Base-by-base conservation (phyloP, 1,284 basidiomycete genomes). In the Termitomyces sp. region DNA sequence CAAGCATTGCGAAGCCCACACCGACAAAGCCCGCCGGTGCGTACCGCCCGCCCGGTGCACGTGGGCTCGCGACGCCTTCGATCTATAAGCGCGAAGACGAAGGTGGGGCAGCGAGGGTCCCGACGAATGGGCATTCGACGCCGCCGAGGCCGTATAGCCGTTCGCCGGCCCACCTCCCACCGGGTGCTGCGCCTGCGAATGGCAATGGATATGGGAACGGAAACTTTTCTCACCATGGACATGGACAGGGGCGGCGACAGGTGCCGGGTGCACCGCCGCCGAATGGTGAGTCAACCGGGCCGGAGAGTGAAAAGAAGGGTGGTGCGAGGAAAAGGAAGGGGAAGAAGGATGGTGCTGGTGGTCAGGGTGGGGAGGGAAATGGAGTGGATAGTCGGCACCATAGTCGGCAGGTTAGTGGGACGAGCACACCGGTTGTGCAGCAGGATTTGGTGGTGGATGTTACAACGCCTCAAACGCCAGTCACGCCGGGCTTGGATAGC, bases 11-110 rank as follows among this genome's bases (percentile, higher is more conserved):
- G 58, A 76, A 81, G 67, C 76, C 81, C 2, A 70, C 74, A 1
- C 70, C 79, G 1, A 61, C 82, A 17, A 90, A 86, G 65, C 79
- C 87, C 0, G 82, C 85, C 0, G 93, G 92, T 17, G 83, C 94
- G 0, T 97, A 98, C 69, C 81, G 94, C 2, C 94, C 94, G 0
- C 94, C 94, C 5, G 93, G 94, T 28, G 94, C 95, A 1, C 82
- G 96, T 2, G 95, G 95, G 0, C 78, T 87, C 1, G 82, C 86
- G 38, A 93, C 93, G 0, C 92, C 94, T 0, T 78, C 84, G 10
- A 88, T 90, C 38, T 98, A 88, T 76, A 92, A 89, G 70, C 82
- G 93, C 13, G 90, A 94, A 65, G 94, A 96, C 59, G 91, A 93
- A 63, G 88, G 88, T 36, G 82, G 84, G 5, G 71, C 75, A 17